These are phyloP conservation scores for Colletotrichum trifolii DNA, from an alignment of 2,329 filamentous ascomycete species.

Conservation along the genomic window DNA sequence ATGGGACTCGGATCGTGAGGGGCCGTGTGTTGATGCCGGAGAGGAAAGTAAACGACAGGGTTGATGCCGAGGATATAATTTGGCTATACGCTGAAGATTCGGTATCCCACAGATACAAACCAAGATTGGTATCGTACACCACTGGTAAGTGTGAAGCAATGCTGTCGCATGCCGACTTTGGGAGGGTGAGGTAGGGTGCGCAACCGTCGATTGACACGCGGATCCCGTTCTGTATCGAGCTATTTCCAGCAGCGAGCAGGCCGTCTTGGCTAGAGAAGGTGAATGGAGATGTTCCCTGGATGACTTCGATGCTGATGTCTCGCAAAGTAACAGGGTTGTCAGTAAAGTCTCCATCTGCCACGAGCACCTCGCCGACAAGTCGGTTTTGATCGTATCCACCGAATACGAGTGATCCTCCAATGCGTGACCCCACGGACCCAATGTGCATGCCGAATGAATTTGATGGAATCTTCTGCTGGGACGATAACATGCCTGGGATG, in stretches of 20 bases:
- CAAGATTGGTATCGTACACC: conserved; percentile 47
- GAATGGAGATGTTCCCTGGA: conserved; percentile 53
- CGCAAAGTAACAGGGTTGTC: conserved; percentile 45
- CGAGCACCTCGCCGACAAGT: conserved; percentile 47
- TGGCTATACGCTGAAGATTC: conserved; percentile 45
- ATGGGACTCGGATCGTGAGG: conserved; percentile 39
- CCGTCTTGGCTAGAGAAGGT: conserved; percentile 42
- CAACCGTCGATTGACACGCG: conserved; percentile 47
- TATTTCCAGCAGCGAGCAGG: conserved; percentile 43
- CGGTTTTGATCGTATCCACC: conserved; percentile 55
- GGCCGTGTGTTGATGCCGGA: conserved; percentile 43
- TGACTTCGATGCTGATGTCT: conserved; percentile 54
- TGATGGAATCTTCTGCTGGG: conserved; percentile 44
- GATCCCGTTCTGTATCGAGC: conserved; percentile 41
- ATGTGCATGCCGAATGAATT: conserved; percentile 57
- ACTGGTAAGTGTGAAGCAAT: conserved; percentile 52
- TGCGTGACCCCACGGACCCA: conserved; percentile 46
- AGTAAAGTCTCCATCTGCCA: conserved; percentile 33
- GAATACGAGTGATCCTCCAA: conserved; percentile 50
- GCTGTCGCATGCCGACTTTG: conserved; percentile 52
- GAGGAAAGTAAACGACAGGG: conserved; percentile 53
- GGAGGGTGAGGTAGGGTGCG: conserved; percentile 54
- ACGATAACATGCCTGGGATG: conserved; percentile 43
- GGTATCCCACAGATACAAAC: conserved; percentile 55
- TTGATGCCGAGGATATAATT: conserved; percentile 53